Conservation (phyloP, 108 stramenopile species). For the Skeletonema menzelii region DNA sequence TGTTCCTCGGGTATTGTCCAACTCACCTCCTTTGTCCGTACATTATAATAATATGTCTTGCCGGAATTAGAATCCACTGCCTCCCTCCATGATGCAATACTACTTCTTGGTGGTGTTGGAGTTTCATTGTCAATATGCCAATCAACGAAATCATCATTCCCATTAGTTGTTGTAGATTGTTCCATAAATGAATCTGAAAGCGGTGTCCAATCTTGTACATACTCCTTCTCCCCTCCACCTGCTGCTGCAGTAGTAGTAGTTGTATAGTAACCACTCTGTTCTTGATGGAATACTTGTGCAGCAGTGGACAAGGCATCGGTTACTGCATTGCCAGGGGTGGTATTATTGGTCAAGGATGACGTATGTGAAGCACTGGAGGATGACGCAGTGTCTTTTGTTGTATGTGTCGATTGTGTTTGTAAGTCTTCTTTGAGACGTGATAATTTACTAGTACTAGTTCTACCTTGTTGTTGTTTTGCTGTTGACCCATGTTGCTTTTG, state of each 20-base stretch:
- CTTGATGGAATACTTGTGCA: background rate
- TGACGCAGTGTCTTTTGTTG: background rate
- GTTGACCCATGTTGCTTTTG: background rate
- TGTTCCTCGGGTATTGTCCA: conserved; percentile 51
- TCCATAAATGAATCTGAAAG: background rate
- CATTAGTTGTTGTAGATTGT: too few species aligned
- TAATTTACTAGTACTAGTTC: background rate
- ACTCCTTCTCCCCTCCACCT: background rate
- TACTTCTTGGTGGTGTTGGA: background rate
- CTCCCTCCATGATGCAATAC: conserved; percentile 45
- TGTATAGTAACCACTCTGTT: background rate
- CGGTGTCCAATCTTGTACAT: background rate
- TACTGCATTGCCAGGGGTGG: too few species aligned
- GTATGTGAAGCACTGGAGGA: background rate
- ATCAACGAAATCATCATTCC: background rate
- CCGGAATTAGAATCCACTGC: conserved; percentile 46
- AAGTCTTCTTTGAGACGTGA: background rate
- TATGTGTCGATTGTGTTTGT: background rate
- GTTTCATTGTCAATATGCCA: background rate
- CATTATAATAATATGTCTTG: conserved; percentile 49
- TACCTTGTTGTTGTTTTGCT: background rate
- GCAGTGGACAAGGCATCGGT: background rate
- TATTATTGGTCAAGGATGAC: background rate
- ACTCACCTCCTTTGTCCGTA: conserved; percentile 22
- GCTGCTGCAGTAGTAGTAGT: background rate